These are phyloP conservation scores for Teratosphaeria nubilosa DNA, from an alignment of 2,329 filamentous ascomycete species.

Conservation along the genomic window DNA sequence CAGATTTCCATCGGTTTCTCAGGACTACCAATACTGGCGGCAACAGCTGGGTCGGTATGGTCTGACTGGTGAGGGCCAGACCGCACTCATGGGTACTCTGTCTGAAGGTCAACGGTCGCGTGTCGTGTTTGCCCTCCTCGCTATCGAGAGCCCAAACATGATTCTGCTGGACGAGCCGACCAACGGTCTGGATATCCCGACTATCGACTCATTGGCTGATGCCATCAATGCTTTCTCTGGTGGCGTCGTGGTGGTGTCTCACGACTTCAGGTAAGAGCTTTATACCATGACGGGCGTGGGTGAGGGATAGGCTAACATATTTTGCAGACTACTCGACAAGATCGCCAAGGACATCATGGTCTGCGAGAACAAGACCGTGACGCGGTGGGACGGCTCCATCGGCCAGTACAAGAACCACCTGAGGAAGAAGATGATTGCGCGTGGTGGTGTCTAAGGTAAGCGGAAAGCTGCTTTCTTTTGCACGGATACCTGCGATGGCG, in stretches of 20 bases:
- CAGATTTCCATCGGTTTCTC: slow-evolving; percentile 78
- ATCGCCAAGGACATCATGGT: slow-evolving; percentile 99
- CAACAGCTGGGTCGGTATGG: slow-evolving; percentile 95
- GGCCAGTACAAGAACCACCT: slow-evolving; percentile 96
- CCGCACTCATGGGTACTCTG: slow-evolving; percentile 91
- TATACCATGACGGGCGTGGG: background rate
- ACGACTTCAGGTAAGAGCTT: slow-evolving; percentile 96
- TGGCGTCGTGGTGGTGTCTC: slow-evolving; percentile 94
- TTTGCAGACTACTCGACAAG: slow-evolving; percentile 83
- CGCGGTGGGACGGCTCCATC: slow-evolving; percentile 78
- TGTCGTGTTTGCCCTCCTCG: slow-evolving; percentile 93
- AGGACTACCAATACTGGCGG: slow-evolving; percentile 99
- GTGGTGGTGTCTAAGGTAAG: slow-evolving; percentile 56
- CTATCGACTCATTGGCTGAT: slow-evolving; percentile 93
- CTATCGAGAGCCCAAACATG: slow-evolving; percentile 97
- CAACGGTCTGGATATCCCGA: slow-evolving; percentile 98
- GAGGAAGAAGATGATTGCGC: slow-evolving; percentile 94
- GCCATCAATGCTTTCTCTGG: slow-evolving; percentile 94
- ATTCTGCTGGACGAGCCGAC: slow-evolving; percentile 95
- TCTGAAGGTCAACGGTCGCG: slow-evolving; percentile 96
- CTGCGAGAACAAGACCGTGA: slow-evolving; percentile 94
- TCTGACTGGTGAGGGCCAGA: slow-evolving; percentile 85
- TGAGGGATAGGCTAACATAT: slow-evolving; percentile 24
- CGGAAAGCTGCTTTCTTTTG: background rate
- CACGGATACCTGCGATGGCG: background rate